Evolutionary conservation across 2,329 filamentous ascomycete genomes (phyloP).

Genomic region (Ascochyta viciae-villosae): DNA sequence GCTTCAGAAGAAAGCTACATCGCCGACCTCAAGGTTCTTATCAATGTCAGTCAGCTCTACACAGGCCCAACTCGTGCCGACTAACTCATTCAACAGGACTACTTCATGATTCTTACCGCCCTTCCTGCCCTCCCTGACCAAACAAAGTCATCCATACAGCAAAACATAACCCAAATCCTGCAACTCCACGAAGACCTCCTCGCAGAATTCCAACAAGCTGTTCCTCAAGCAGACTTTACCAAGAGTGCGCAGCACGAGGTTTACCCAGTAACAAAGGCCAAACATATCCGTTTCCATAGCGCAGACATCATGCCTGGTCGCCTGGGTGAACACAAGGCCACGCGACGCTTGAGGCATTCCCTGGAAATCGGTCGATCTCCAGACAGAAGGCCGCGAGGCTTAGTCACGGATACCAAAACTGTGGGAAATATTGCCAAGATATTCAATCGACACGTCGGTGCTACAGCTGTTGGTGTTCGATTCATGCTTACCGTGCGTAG

Average conservation of each 20-base stretch:
- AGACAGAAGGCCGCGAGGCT: conserved; percentile 44
- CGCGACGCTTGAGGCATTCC: conserved; percentile 52
- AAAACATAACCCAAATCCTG: conserved; percentile 79
- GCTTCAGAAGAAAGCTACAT: conserved; percentile 89
- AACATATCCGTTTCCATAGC: conserved; percentile 58
- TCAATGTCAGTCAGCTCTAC: conserved; percentile 69
- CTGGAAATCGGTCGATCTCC: conserved; percentile 54
- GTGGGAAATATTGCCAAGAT: conserved; percentile 61
- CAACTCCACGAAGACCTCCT: conserved; percentile 85
- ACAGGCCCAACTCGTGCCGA: no score
- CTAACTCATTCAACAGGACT: conserved; percentile 42
- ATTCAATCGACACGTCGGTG: conserved; percentile 60
- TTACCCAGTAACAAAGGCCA: conserved; percentile 44
- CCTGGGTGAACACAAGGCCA: conserved; percentile 43
- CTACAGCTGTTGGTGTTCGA: conserved; percentile 21
- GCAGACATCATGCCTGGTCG: conserved; percentile 54
- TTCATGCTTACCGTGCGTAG: conserved; percentile 56
- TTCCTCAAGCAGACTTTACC: conserved; percentile 68
- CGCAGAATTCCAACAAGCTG: conserved; percentile 71
- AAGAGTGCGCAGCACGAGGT: conserved; percentile 43
- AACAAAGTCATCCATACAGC: conserved; percentile 75
- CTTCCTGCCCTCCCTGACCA: conserved; percentile 69
- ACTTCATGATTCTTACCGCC: conserved; percentile 69
- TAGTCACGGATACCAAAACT: conserved; percentile 61
- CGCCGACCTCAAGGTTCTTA: conserved; percentile 82